Evolutionary conservation across 176 grass and related monocot genomes (phyloP).

Genomic region (Bolboschoenus planiculmis): DNA sequence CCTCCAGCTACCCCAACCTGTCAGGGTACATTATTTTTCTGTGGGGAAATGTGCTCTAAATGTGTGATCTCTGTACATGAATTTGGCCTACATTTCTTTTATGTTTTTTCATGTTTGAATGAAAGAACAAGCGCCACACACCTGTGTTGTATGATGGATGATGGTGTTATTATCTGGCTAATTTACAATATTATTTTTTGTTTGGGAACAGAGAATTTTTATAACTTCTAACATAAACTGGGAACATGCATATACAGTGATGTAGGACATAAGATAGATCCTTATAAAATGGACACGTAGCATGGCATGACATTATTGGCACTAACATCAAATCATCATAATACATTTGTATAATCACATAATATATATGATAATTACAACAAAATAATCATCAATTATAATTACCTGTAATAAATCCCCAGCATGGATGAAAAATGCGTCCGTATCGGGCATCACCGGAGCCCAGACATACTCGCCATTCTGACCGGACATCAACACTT

Average conservation of each 20-base stretch:
- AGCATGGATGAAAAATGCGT: slow-evolving; percentile 66
- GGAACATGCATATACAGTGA: not conserved
- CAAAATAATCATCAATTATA: not conserved
- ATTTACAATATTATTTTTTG: not conserved
- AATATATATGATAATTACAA: not conserved
- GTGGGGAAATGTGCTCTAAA: not conserved
- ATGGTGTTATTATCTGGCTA: no score
- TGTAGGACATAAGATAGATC: not conserved
- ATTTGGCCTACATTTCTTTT: not conserved
- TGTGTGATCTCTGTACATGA: not conserved
- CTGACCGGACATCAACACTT: slow-evolving; percentile 32
- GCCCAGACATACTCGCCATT: slow-evolving; percentile 34
- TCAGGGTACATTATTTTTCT: slow-evolving; percentile 1
- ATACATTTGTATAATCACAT: not conserved
- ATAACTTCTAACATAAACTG: not conserved
- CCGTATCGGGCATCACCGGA: slow-evolving; percentile 49
- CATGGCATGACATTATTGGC: not conserved
- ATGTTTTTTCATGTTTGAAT: not conserved
- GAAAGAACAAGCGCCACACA: not conserved
- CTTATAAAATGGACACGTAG: not conserved
- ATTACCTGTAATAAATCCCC: slow-evolving; percentile 84
- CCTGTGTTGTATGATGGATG: not conserved
- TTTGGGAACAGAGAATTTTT: not conserved
- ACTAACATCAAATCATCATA: not conserved
- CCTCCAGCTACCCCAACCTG: slow-evolving; percentile 4